Conservation (phyloP, 139 green algal genomes). For the Dunaliella sp. region DNA sequence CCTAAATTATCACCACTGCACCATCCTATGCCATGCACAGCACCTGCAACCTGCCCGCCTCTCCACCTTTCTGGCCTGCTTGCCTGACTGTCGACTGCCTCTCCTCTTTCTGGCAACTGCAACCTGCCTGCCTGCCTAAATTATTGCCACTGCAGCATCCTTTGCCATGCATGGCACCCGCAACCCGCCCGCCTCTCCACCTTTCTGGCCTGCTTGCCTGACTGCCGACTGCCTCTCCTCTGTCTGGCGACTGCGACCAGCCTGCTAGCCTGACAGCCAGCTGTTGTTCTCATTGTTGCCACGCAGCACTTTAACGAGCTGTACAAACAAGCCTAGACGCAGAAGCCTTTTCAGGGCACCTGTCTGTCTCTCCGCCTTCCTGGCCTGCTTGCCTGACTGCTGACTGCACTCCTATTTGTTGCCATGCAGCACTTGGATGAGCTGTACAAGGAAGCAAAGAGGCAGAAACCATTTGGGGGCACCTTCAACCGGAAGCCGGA, state of each 20-base stretch:
- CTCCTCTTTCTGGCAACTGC: neutral
- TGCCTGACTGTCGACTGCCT: neutral
- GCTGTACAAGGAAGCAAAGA: conserved; percentile 37
- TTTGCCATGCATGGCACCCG: too few relatives aligned
- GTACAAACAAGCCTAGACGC: too few relatives aligned
- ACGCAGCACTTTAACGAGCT: too few relatives aligned
- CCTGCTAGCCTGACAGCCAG: neutral
- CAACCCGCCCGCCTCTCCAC: neutral
- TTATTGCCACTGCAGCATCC: too few relatives aligned
- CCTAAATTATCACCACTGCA: too few relatives aligned
- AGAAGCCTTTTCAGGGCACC: too few relatives aligned
- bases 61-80: neutral
- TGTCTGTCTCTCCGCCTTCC: too few relatives aligned
- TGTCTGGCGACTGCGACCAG: neutral
- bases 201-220: neutral
- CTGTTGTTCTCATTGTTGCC: too few relatives aligned
- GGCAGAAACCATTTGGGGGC: conserved; percentile 11
- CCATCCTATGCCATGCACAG: too few relatives aligned
- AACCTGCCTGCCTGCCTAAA: neutral
- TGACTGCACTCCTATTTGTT: neutral
- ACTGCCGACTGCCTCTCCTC: neutral
- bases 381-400: neutral
- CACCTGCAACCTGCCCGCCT: too few relatives aligned
- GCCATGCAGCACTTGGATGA: conserved; percentile 15
- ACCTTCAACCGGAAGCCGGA: conserved; percentile 24